A percentile compares a stretch with the other conserved stretches of the same genome.
Evolutionary conservation across 139 green algal species (phyloP).

Genomic region (Diplosphaera chodatii): DNA sequence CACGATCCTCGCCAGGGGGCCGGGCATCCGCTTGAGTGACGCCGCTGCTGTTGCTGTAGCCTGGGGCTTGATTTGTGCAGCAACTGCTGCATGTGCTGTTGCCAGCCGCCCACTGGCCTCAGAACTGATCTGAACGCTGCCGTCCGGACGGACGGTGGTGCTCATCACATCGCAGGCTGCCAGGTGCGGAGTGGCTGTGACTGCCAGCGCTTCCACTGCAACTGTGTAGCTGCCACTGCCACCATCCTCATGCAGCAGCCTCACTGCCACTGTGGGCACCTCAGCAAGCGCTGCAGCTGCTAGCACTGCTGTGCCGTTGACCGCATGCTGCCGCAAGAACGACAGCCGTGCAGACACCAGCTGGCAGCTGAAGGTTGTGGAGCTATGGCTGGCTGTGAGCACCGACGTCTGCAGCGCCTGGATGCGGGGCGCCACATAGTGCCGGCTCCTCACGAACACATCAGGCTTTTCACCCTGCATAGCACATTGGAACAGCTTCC

Average conservation of each 20-base stretch:
- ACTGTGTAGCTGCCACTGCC: not conserved
- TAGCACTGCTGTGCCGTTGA: constrained; percentile 30
- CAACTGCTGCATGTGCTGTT: not conserved
- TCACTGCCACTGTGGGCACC: constrained; percentile 21
- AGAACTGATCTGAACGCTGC: not conserved
- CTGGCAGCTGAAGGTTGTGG: not conserved
- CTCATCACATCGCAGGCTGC: not conserved
- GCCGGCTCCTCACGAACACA: not conserved
- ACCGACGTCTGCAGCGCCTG: not conserved
- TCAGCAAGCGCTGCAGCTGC: constrained; percentile 48
- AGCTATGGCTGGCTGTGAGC: not conserved
- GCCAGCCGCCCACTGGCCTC: not conserved
- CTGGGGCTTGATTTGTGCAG: too few relatives aligned
- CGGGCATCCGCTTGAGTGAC: too few relatives aligned
- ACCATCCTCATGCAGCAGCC: not conserved
- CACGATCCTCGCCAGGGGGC: not conserved
- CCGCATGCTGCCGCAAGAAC: constrained; percentile 40
- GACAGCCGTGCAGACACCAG: constrained; percentile 1
- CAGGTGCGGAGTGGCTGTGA: constrained; percentile 1
- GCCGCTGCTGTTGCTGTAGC: not conserved
- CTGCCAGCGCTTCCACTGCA: not conserved
- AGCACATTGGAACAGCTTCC: too few relatives aligned
- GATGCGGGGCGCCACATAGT: not conserved
- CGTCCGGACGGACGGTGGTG: not conserved
- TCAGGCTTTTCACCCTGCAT: not conserved